phyloP scores from a whole-genome alignment of 805 yeast species.

The Grigorovia humatica region DNA sequence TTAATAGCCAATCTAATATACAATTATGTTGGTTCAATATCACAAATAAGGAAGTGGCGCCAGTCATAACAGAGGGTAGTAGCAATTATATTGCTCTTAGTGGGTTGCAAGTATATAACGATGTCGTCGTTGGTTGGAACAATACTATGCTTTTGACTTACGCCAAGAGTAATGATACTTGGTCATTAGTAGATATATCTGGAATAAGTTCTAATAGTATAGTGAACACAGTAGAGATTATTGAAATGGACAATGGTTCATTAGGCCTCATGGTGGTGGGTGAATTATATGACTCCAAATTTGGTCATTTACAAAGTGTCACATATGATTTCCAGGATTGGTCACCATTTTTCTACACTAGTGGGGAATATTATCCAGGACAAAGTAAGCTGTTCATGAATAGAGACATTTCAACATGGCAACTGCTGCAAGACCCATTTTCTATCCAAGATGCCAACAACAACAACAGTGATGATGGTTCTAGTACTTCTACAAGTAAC shows the following conservation, averaged over 20 bases:
- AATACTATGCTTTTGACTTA: conserved; percentile 7
- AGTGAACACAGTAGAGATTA: conserved; percentile 2
- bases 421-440: background rate
- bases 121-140: conserved; percentile 16
- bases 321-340: conserved; percentile 18
- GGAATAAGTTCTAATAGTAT: conserved; percentile 3
- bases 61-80: conserved; percentile 25
- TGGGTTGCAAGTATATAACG: conserved; percentile 8
- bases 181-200: conserved; percentile 5
- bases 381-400: conserved; percentile 20
- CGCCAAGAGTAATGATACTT: conserved; percentile 3
- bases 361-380: background rate
- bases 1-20: conserved; percentile 12
- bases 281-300: conserved; percentile 28
- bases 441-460: conserved; percentile 18
- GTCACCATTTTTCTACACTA: conserved; percentile 15
- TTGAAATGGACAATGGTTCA: background rate
- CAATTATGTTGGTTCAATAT: conserved; percentile 33
- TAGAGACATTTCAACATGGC: conserved; percentile 27
- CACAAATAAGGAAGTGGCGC: conserved; percentile 4
- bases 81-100: conserved; percentile 17
- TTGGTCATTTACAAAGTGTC: conserved; percentile 20
- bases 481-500: conserved; percentile 12
- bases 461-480: conserved; percentile 6
- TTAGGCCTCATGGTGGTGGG: conserved; percentile 30